These are phyloP conservation scores for Thuja plicata DNA, from an alignment of 83 land plant species.

Conservation along the genomic window DNA sequence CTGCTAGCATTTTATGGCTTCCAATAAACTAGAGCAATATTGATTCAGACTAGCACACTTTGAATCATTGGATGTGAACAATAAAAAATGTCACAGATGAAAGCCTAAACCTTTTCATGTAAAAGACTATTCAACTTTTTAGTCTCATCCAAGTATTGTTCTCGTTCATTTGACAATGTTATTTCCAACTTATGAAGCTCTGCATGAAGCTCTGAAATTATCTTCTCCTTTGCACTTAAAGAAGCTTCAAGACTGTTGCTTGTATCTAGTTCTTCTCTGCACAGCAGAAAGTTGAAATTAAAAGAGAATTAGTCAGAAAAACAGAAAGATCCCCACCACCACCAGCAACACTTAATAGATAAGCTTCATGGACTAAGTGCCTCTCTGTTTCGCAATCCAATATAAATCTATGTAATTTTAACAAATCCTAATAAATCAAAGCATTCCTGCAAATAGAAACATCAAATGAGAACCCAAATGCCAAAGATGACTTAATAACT, in stretches of 20 bases:
- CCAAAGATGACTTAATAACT: neutral
- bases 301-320: neutral
- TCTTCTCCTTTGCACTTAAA: constrained; percentile 88
- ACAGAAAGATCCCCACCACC: neutral
- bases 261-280: constrained; percentile 72
- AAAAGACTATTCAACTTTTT: constrained; percentile 71
- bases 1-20: neutral
- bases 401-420: neutral
- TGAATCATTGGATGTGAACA: neutral
- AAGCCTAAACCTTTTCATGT: constrained; percentile 73
- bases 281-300: neutral
- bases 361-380: neutral
- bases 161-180: constrained; percentile 75
- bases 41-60: neutral
- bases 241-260: constrained; percentile 79
- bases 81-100: neutral
- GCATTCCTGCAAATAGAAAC: neutral
- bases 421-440: neutral
- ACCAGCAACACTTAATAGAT: neutral
- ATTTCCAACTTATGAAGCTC: constrained; percentile 87
- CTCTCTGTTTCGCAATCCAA: neutral
- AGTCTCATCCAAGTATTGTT: constrained; percentile 72
- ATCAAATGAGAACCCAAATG: neutral
- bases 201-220: constrained; percentile 84
- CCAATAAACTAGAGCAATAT: neutral